A percentile compares a stretch with the other conserved stretches of the same genome.
Evolutionary conservation across 1,139 yeast genomes (phyloP).

Genomic region (Insectozyma bohioensis): DNA sequence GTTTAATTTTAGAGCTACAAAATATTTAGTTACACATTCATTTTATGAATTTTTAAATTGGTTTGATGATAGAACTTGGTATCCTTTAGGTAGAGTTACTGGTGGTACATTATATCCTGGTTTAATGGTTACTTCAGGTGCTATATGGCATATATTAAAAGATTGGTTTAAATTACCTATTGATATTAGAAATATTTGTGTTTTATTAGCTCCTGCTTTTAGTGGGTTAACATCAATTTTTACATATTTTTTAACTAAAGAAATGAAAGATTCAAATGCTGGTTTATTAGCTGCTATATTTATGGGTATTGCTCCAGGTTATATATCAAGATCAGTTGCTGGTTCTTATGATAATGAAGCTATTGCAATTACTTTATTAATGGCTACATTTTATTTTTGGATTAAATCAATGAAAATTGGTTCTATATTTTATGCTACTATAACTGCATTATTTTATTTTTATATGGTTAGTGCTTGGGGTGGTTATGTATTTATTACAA

Average conservation of each 20-base stretch:
- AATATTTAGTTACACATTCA: constrained; percentile 78
- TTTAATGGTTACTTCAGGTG: constrained; percentile 93
- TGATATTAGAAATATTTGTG: constrained; percentile 95
- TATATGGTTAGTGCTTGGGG: constrained; percentile 99
- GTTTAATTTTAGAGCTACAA: constrained; percentile 96
- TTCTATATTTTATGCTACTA: constrained; percentile 78
- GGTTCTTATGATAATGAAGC: constrained; percentile 99
- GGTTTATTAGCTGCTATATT: constrained; percentile 91
- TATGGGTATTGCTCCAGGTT: constrained; percentile 98
- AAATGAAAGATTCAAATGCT: constrained; percentile 87
- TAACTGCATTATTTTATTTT: constrained; percentile 87
- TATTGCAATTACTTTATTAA: constrained; percentile 90
- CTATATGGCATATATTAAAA: constrained; percentile 75
- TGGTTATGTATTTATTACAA: constrained; percentile 98
- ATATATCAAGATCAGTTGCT: constrained; percentile 96
- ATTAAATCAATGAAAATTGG: constrained; percentile 91
- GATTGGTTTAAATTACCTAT: constrained; percentile 72
- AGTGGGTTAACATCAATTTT: constrained; percentile 91
- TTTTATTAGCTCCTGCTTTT: constrained; percentile 93
- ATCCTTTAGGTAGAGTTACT: constrained; percentile 97
- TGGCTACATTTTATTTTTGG: constrained; percentile 97
- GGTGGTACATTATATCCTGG: constrained; percentile 99
- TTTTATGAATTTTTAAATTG: constrained; percentile 92
- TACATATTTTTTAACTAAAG: constrained; percentile 86
- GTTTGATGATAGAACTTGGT: constrained; percentile 99